Percentiles rank a stretch among this genome's conserved stretches.
These are phyloP conservation scores for Rhodotorula paludigena DNA, from an alignment of 768 basidiomycete genomes.

Conservation along the genomic window DNA sequence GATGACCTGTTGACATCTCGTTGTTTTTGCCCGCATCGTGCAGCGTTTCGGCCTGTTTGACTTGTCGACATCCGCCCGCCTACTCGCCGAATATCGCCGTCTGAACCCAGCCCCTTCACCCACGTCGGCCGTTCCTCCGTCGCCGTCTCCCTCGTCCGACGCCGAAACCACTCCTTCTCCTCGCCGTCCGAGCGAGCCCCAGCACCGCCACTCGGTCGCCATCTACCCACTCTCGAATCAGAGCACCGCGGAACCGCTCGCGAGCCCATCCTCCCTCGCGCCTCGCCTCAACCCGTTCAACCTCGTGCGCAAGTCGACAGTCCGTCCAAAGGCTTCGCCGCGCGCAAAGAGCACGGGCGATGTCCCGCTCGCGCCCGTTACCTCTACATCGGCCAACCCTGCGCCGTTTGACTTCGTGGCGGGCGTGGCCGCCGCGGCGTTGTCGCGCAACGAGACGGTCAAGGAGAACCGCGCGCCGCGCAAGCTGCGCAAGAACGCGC, in stretches of 20 bases:
- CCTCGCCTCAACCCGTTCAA: slow-evolving; percentile 9
- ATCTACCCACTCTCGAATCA: background rate
- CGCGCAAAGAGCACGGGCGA: slow-evolving; percentile 15
- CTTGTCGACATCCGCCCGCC: background rate
- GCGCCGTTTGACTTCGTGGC: no score
- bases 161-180: background rate
- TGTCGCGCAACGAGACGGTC: slow-evolving; percentile 17
- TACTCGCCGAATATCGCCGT: slow-evolving; percentile 19
- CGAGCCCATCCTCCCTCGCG: background rate
- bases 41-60: slow-evolving; percentile 29
- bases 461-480: slow-evolving; percentile 22
- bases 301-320: slow-evolving; percentile 4
- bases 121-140: background rate
- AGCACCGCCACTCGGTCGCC: slow-evolving; percentile 22
- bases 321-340: slow-evolving; percentile 5
- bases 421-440: no score
- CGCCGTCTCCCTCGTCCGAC: background rate
- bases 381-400: accelerated
- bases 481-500: slow-evolving; percentile 9
- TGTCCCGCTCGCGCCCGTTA: background rate
- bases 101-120: slow-evolving; percentile 2
- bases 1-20: background rate
- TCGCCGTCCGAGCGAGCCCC: background rate
- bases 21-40: background rate
- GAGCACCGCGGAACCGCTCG: slow-evolving; percentile 1